Percentiles rank a stretch among this genome's conserved stretches.
phyloP scores from a whole-genome alignment of 2,329 filamentous ascomycete genomes.

The Westerdykella sp. region DNA sequence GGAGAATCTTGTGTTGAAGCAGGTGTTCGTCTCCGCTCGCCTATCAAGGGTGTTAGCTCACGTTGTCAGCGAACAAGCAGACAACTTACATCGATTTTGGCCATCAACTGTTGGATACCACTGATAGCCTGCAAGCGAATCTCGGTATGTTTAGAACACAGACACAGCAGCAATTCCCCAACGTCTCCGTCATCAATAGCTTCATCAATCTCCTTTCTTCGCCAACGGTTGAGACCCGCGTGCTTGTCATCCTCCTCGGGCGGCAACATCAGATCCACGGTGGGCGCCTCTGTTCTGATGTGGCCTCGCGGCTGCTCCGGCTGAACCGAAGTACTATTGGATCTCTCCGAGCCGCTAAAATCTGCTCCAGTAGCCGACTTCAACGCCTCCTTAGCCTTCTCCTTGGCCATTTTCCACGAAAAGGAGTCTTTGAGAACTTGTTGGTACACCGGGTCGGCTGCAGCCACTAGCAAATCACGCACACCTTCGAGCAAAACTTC shows the following conservation, averaged over 20 bases:
- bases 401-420: conserved; percentile 35
- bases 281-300: conserved; percentile 6
- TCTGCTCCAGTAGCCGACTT: conserved; percentile 30
- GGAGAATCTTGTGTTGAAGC: conserved; percentile 70
- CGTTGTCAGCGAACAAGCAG: background rate
- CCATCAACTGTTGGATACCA: conserved; percentile 59
- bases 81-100: conserved; percentile 41
- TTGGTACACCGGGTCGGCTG: conserved; percentile 24
- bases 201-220: conserved; percentile 69
- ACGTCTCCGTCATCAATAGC: conserved; percentile 72
- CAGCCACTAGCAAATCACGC: conserved; percentile 24
- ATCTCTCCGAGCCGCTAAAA: conserved; percentile 32
- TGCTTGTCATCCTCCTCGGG: conserved; percentile 41
- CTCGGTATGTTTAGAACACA: conserved; percentile 67
- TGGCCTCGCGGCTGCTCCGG: conserved; percentile 9
- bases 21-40: conserved; percentile 68
- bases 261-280: conserved; percentile 30
- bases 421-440: conserved; percentile 31
- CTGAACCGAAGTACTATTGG: conserved; percentile 22
- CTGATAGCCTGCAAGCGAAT: conserved; percentile 72
- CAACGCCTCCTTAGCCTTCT: conserved; percentile 30
- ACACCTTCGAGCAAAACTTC: conserved; percentile 20
- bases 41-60: conserved; percentile 33
- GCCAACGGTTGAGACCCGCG: conserved; percentile 55
- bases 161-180: conserved; percentile 62